Evolutionary conservation across 192 early-diverging fungal genomes (phyloP).

Genomic region (Phlyctochytrium arcticum): DNA sequence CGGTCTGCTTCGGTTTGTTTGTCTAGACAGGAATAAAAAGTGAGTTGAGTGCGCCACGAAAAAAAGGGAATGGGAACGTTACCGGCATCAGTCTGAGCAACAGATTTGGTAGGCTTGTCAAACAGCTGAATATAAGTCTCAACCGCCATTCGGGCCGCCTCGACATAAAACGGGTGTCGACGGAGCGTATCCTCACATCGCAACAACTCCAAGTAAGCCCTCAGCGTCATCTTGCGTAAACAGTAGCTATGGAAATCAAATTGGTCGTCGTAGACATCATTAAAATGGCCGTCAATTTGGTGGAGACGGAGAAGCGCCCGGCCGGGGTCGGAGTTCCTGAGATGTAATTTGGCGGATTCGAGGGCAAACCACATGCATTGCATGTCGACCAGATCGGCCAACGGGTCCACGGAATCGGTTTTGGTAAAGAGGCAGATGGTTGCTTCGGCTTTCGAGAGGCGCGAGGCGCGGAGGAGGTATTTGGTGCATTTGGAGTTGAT

Average conservation of each 20-base stretch:
- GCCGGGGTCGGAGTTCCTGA: slow-evolving; percentile 65
- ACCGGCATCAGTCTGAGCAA: slow-evolving; percentile 33
- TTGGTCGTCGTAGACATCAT: slow-evolving; percentile 84
- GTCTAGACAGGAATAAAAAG: slow-evolving; percentile 30
- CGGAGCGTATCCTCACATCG: slow-evolving; percentile 74
- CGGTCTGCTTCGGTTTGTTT: slow-evolving; percentile 67
- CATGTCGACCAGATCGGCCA: slow-evolving; percentile 83
- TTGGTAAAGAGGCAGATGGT: slow-evolving; percentile 73
- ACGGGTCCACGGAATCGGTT: slow-evolving; percentile 50
- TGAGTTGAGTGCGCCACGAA: neutral
- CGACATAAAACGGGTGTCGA: slow-evolving; percentile 64
- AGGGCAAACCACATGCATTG: slow-evolving; percentile 89
- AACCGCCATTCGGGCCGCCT: slow-evolving; percentile 72
- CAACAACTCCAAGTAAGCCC: slow-evolving; percentile 80
- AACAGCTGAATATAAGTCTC: slow-evolving; percentile 49
- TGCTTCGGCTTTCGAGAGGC: slow-evolving; percentile 80
- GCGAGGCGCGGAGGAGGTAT: slow-evolving; percentile 83
- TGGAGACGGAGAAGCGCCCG: slow-evolving; percentile 86
- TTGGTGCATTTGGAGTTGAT: slow-evolving; percentile 92
- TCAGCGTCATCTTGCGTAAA: slow-evolving; percentile 82
- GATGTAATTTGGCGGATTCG: slow-evolving; percentile 71
- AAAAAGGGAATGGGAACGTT: slow-evolving; percentile 21
- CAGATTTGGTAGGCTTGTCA: slow-evolving; percentile 53
- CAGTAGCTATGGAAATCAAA: slow-evolving; percentile 96
- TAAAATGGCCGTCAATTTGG: slow-evolving; percentile 73